Evolutionary conservation across 1,284 basidiomycete genomes (phyloP), one percentile per base, ranked within the genome.

Genomic region (Ustilago curta): DNA sequence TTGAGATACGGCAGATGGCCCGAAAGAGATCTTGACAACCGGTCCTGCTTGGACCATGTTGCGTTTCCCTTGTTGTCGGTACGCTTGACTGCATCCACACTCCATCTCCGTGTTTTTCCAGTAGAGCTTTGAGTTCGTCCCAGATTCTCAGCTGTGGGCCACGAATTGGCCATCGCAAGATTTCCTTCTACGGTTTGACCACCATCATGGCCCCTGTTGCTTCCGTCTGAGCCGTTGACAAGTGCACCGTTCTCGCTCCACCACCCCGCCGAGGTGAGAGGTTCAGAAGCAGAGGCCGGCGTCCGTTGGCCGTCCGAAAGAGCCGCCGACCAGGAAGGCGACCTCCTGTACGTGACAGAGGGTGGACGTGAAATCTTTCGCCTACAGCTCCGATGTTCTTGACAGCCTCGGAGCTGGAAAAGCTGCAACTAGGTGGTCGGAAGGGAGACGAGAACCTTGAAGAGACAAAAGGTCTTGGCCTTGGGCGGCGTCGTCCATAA

Each of bases 281-380:
- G 39, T 16, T 47, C 50, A 8, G 31, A 31, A 1, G 14, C 51
- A n/a, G 52, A 55, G 25, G 40, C 12, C n/a, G 66, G 55, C 40
- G 59, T 59, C n/a, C 37, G 43, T 16, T 29, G 50, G 29, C 55
- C 51, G 16, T 57, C 65, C 23, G 59, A 68, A 27, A 59, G 45
- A 16, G 55, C 66, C 18, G 53, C 56, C 55, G 59, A 59, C 66
- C 66, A 69, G 29, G 66, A 69, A 23, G 66, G 66, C 51, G 66
- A 69, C 55, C 66, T 62, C 55, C 59, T 37, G 42, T 69, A 69
- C 32, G 39, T 55, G n/a, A 69, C 56, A 12, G 66, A 69, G 23
- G 59, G 47, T 32, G 66, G 66, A 19, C 66, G 66, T n/a, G 66
- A 69, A 35, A 69, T 69, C 21, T 19, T 69, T 50, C 35, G 8